phyloP scores from a whole-genome alignment of 768 basidiomycete species.

The Nidularia pulvinata region DNA sequence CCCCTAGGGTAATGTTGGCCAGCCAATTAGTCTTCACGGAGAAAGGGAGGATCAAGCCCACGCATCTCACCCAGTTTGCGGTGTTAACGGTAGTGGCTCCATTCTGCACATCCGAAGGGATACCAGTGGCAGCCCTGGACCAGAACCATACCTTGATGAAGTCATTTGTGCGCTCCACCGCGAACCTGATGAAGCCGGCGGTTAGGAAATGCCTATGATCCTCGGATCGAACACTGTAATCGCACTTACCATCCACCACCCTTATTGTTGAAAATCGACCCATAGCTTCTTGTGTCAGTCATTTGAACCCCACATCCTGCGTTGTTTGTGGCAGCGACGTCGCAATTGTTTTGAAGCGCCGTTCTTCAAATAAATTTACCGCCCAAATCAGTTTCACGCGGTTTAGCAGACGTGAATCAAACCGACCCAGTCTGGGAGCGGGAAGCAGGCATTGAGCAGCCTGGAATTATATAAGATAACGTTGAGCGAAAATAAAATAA shows the following conservation, averaged over 20 bases:
- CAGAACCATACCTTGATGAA: conserved; percentile 77
- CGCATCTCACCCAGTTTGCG: conserved; percentile 44
- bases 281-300: conserved; percentile 44
- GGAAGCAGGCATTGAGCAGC: conserved; percentile 51
- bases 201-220: neutral
- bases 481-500: neutral
- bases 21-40: neutral
- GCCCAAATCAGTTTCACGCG: too few species aligned
- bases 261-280: conserved; percentile 53
- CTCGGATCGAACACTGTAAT: neutral
- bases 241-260: conserved; percentile 61
- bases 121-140: conserved; percentile 40
- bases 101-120: conserved; percentile 44
- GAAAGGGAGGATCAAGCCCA: neutral
- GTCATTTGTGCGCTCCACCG: conserved; percentile 54
- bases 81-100: conserved; percentile 45
- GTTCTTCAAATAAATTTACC: conserved; percentile 20
- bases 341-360: conserved; percentile 42
- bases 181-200: conserved; percentile 40
- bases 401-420: neutral
- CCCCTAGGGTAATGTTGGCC: conserved; percentile 34
- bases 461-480: conserved; percentile 13
- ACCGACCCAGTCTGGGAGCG: conserved; percentile 48
- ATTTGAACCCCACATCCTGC: conserved; percentile 55
- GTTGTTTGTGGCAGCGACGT: conserved; percentile 45